Evolutionary conservation across 2,329 filamentous ascomycete species (phyloP), one percentile per base, ranked within the genome.

Genomic region (Neofusicoccum ribis): DNA sequence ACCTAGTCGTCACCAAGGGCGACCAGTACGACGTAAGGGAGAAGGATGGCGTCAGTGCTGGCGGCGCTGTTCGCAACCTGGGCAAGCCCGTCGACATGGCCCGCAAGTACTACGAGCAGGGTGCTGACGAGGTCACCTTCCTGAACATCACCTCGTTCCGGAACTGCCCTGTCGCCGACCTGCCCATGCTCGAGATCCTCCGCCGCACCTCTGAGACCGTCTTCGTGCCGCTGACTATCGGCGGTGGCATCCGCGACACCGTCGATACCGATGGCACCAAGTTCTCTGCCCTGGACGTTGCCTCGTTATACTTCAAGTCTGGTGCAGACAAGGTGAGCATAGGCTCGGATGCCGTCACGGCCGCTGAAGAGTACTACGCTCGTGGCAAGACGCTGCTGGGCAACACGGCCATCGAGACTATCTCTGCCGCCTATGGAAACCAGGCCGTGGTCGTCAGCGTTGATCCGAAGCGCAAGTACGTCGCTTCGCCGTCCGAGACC

Each of bases 11-110:
- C 43, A 99, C 95, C 14, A 99, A 99, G 79, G 95, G 95, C 65
- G 95, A 99, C 79, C 94, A 98, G 78, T 99, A 99, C 81, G 95
- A 99, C 73, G 95, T 99, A 6, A 91, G 95, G 37, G 95, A 98
- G 74, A 97, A 97, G 79, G 82, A 83, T 23, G 83, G 81, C 14
- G 82, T 83, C 65, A 83, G 86, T 63, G 82, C 73, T 31, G 80
- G 81, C 56, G 82, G 85, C 20, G 77, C 86, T 70, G 93, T 99
- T 41, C 89, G 95, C 68, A 99, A 99, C 78, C 85, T 99, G 3
- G 95, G 95, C 69, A 99, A 99, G 79, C 95, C 95, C 1, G 93
- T 99, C 56, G 93, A 97, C 69, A 91, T 99, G 86, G 95, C 95
- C 8, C 88, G 88, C 78, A 88, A 87, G 73, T 99, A 99, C 83